phyloP scores from a whole-genome alignment of 345 rosid genomes.

The Gossypium bickii region DNA sequence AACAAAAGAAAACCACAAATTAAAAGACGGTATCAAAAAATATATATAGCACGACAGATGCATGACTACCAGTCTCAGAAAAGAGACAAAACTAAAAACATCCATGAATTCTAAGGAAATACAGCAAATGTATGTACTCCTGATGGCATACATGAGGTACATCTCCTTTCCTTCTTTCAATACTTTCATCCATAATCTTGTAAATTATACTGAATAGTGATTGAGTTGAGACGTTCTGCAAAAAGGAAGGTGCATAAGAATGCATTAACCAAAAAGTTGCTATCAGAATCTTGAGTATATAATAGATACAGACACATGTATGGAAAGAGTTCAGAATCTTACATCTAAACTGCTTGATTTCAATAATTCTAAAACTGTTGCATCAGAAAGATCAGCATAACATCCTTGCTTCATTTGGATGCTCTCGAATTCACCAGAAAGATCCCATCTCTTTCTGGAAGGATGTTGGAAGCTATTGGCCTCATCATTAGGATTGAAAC shows the following conservation, averaged over 20 bases:
- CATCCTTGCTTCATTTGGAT: constrained; percentile 42
- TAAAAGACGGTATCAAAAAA: constrained; percentile 5
- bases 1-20: constrained; percentile 6
- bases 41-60: background rate
- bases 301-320: constrained; percentile 2
- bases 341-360: constrained; percentile 68
- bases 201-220: constrained; percentile 57
- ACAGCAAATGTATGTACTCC: constrained; percentile 20
- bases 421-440: constrained; percentile 36
- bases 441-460: constrained; percentile 53
- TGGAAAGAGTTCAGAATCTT: constrained; percentile 26
- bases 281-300: background rate
- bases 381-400: constrained; percentile 52
- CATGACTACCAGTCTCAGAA: background rate
- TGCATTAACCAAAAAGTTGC: constrained; percentile 18
- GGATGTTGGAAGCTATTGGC: constrained; percentile 30
- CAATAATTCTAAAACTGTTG: constrained; percentile 50
- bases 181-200: constrained; percentile 63
- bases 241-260: constrained; percentile 22
- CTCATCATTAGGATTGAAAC: constrained; percentile 35
- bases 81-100: constrained; percentile 4
- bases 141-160: constrained; percentile 59
- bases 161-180: constrained; percentile 63
- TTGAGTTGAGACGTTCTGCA: constrained; percentile 74
- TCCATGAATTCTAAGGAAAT: constrained; percentile 12